Evolutionary conservation across 495 filamentous ascomycete genomes (phyloP).

Genomic region (Apiosordaria backusii): DNA sequence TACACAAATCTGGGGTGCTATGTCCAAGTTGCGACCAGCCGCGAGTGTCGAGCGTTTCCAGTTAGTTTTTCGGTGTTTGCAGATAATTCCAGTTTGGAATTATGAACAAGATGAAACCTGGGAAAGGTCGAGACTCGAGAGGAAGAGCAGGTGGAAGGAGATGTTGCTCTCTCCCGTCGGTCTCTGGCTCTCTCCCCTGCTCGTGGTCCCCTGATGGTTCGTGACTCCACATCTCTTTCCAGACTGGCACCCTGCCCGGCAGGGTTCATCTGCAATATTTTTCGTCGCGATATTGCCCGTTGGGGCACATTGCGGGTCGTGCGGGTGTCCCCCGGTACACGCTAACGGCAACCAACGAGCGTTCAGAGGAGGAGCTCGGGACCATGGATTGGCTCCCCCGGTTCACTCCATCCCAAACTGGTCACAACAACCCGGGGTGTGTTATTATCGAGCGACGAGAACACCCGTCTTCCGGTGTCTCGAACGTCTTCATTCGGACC

Average conservation of each 20-base stretch:
- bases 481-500: background rate
- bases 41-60: background rate
- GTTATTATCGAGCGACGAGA: background rate
- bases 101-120: background rate
- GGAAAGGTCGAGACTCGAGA: background rate
- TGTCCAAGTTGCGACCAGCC: background rate
- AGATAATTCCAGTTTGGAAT: background rate
- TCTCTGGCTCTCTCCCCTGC: background rate
- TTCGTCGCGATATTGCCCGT: constrained; percentile 28
- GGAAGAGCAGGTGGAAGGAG: background rate
- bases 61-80: too few species aligned
- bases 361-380: constrained; percentile 6
- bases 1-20: constrained; percentile 7
- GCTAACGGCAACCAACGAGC: constrained; percentile 21
- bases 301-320: constrained; percentile 20
- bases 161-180: background rate
- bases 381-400: constrained; percentile 14
- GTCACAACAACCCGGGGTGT: background rate
- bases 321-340: constrained; percentile 19
- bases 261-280: constrained; percentile 28
- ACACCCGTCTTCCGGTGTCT: background rate
- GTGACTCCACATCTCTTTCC: background rate
- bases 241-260: constrained; percentile 3
- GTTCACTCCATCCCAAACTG: background rate
- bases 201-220: background rate